A percentile compares a stretch with the other conserved stretches of the same genome.
phyloP scores from a whole-genome alignment of 768 basidiomycete genomes.

The Kondoa malvinella region DNA sequence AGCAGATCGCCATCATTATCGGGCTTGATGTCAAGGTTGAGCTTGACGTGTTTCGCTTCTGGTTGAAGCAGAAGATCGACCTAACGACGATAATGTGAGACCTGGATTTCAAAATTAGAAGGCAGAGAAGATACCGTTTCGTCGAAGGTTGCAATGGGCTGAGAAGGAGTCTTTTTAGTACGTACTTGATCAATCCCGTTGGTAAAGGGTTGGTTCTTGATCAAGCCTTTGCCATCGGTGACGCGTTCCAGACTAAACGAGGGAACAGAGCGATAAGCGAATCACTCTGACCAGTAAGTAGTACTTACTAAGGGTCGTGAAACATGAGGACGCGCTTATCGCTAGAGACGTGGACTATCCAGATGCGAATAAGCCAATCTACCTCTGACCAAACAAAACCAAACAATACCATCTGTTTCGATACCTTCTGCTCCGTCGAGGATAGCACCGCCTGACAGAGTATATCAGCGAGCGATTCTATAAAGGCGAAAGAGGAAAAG shows the following conservation, averaged over 20 bases:
- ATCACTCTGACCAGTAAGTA: conserved; percentile 20
- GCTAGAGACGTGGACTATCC: conserved; percentile 86
- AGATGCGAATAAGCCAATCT: conserved; percentile 1
- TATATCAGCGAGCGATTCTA: not conserved
- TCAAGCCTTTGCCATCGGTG: conserved; percentile 53
- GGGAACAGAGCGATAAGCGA: not conserved
- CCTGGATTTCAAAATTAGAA: not conserved
- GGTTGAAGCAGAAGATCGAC: conserved; percentile 55
- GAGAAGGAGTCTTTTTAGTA: conserved; percentile 44
- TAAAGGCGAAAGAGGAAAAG: not conserved
- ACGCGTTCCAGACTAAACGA: conserved; percentile 45
- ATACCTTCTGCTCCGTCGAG: conserved; percentile 90
- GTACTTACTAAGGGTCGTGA: conserved; percentile 59
- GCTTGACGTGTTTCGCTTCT: conserved; percentile 36
- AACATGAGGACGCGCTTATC: conserved; percentile 87
- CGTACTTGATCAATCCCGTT: conserved; percentile 60
- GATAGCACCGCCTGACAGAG: conserved; percentile 41
- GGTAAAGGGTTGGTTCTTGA: conserved; percentile 53
- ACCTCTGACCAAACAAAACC: not conserved
- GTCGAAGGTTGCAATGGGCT: conserved; percentile 74
- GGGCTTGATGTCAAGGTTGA: conserved; percentile 63
- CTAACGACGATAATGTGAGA: no score
- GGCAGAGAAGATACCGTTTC: conserved; percentile 39
- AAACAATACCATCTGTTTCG: conserved; percentile 53
- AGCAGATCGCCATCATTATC: conserved; percentile 78